These are phyloP conservation scores for Amanita subjunquillea DNA, from an alignment of 768 basidiomycete genomes.

Conservation along the genomic window DNA sequence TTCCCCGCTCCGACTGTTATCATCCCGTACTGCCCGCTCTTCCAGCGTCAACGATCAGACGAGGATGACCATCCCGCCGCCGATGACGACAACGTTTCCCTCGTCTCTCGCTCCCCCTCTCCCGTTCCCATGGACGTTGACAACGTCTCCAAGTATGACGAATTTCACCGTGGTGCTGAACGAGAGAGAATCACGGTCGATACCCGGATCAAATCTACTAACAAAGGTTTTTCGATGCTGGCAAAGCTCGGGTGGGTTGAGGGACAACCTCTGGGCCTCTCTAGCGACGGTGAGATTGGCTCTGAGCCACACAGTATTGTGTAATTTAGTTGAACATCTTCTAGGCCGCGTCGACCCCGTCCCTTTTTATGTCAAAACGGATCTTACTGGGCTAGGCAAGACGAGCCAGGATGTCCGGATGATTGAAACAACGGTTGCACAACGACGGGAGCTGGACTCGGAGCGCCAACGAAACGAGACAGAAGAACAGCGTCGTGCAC, in stretches of 20 bases:
- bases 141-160: slow-evolving; percentile 51
- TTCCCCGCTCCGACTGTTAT: slow-evolving; percentile 26
- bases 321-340: slow-evolving; percentile 3
- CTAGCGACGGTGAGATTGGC: slow-evolving; percentile 51
- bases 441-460: slow-evolving; percentile 70
- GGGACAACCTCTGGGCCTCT: slow-evolving; percentile 67
- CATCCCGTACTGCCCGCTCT: slow-evolving; percentile 39
- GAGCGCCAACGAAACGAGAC: slow-evolving; percentile 76
- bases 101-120: slow-evolving; percentile 73
- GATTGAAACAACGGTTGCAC: slow-evolving; percentile 79
- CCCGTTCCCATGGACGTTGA: slow-evolving; percentile 53
- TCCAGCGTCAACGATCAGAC: slow-evolving; percentile 56
- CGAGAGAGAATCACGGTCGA: slow-evolving; percentile 72
- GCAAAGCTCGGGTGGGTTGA: slow-evolving; percentile 78
- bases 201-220: slow-evolving; percentile 67
- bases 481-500: slow-evolving; percentile 59
- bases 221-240: slow-evolving; percentile 75
- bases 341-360: slow-evolving; percentile 76
- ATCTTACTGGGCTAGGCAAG: slow-evolving; percentile 74
- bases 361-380: slow-evolving; percentile 71
- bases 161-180: slow-evolving; percentile 38
- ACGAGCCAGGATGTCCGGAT: slow-evolving; percentile 68
- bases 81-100: slow-evolving; percentile 65
- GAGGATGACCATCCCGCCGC: slow-evolving; percentile 30
- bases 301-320: not conserved